Evolutionary conservation across 139 green algal genomes (phyloP).

Genomic region (Coelastrella sp.): DNA sequence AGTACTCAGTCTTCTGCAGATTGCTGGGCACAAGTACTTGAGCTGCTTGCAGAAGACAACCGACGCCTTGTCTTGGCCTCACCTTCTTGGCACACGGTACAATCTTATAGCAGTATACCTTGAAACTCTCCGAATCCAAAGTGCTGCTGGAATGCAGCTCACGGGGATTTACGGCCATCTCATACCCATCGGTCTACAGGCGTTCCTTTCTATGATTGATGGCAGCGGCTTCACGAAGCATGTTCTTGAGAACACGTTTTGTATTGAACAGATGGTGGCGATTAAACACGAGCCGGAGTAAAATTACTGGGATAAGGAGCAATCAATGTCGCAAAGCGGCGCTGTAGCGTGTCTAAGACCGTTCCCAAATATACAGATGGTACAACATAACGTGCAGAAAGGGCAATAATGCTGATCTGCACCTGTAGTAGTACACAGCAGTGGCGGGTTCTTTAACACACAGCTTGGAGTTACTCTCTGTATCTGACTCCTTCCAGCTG

Average conservation of each 20-base stretch:
- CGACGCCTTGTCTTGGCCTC: background rate
- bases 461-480: too few relatives aligned
- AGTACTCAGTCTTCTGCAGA: background rate
- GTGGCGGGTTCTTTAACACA: too few relatives aligned
- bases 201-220: background rate
- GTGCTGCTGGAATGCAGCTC: constrained; percentile 23
- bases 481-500: too few relatives aligned
- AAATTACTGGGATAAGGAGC: background rate
- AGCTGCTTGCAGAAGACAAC: background rate
- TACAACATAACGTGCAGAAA: background rate
- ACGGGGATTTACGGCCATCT: constrained; percentile 2
- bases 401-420: too few relatives aligned
- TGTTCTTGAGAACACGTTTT: background rate
- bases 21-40: background rate
- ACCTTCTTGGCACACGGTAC: constrained; percentile 44
- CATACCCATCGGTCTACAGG: background rate
- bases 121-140: constrained; percentile 15
- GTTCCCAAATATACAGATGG: background rate
- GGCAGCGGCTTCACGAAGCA: background rate
- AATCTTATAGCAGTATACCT: constrained; percentile 34
- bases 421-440: too few relatives aligned
- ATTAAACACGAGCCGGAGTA: background rate
- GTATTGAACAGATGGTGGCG: background rate
- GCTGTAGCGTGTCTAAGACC: background rate
- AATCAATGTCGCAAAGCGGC: background rate